phyloP scores from a whole-genome alignment of 169 alveolate genomes.

The Neospora caninum region DNA sequence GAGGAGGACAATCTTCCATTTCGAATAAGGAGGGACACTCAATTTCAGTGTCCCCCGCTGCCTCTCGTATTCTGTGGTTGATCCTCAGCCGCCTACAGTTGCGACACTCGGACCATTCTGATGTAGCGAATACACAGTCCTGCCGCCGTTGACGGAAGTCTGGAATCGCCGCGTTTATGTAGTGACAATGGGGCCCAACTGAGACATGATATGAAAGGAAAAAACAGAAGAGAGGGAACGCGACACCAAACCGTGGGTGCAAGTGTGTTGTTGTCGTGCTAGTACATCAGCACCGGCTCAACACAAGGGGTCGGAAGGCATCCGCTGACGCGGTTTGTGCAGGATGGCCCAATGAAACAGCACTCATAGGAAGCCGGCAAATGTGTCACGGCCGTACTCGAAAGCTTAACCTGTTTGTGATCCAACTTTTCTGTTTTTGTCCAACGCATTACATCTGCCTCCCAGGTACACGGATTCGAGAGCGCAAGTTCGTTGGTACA shows the following conservation, averaged over 20 bases:
- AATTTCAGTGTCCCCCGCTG: conserved; percentile 9
- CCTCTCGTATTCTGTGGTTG: conserved; percentile 34
- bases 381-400: no score
- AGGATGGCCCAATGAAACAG: neutral
- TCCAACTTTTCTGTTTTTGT: no score
- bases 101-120: conserved; percentile 43
- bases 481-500: no score
- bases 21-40: conserved; percentile 2
- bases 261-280: no score
- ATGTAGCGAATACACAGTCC: conserved; percentile 5
- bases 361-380: neutral
- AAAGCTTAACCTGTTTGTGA: no score
- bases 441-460: no score
- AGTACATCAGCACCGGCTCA: no score
- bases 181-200: conserved; percentile 23
- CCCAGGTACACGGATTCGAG: no score
- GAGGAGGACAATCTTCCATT: conserved; percentile 8
- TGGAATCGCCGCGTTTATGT: neutral
- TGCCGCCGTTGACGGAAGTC: conserved; percentile 11
- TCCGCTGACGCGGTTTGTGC: no score
- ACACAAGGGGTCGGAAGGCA: no score
- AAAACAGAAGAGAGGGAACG: neutral
- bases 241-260: no score
- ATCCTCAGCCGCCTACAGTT: conserved; percentile 22
- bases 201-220: neutral